Evolutionary conservation across 306 rosid species (phyloP).

Genomic region (Glycine latifolia): DNA sequence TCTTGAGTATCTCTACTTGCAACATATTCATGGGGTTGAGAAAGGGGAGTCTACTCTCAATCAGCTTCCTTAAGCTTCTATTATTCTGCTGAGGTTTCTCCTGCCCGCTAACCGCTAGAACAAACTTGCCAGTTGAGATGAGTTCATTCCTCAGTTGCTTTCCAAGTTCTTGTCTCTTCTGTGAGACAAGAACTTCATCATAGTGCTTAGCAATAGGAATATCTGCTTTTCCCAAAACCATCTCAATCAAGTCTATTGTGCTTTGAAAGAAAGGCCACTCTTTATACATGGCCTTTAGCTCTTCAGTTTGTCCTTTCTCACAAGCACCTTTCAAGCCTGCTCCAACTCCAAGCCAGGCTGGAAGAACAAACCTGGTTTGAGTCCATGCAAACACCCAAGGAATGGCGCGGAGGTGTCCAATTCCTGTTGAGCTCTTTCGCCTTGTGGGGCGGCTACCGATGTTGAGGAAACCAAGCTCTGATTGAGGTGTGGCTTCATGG

Average conservation of each 20-base stretch:
- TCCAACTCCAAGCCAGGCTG: constrained; percentile 98
- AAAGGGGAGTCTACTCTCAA: constrained; percentile 83
- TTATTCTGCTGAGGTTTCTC: constrained; percentile 77
- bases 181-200: constrained; percentile 84
- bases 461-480: constrained; percentile 95
- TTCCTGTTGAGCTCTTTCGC: constrained; percentile 74
- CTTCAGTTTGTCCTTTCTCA: constrained; percentile 84
- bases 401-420: constrained; percentile 89
- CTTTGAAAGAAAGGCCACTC: constrained; percentile 97
- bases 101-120: constrained; percentile 71
- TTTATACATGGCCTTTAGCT: constrained; percentile 77
- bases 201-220: constrained; percentile 86
- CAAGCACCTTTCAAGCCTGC: constrained; percentile 82
- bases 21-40: constrained; percentile 89
- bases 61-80: constrained; percentile 77
- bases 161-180: constrained; percentile 69
- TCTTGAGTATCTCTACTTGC: constrained; percentile 92
- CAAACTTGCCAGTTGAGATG: constrained; percentile 57
- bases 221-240: constrained; percentile 94
- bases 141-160: constrained; percentile 70
- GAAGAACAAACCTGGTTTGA: constrained; percentile 90
- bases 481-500: constrained; percentile 93
- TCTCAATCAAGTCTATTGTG: constrained; percentile 86
- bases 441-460: constrained; percentile 95
- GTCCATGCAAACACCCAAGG: constrained; percentile 99